Conservation (phyloP, 345 rosid species). For the Gossypium mustelinum region DNA sequence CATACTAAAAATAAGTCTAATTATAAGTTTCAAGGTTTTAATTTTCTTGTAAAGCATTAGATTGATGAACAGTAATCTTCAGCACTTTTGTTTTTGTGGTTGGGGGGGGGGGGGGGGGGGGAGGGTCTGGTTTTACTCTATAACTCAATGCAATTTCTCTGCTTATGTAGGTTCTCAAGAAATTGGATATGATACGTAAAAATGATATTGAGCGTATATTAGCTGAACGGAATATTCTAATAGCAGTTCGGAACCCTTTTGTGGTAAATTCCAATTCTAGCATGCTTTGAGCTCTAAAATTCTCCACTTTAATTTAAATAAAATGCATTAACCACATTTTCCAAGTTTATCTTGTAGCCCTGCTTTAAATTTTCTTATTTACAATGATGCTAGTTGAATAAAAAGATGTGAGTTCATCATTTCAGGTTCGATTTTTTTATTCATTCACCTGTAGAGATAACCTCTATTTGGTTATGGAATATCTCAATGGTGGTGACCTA, state of each 20-base stretch:
- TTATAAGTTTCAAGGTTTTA: constrained; percentile 3
- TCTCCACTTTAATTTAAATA: neutral
- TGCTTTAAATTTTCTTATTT: neutral
- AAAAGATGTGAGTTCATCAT: constrained; percentile 16
- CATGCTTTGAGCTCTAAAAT: constrained; percentile 5
- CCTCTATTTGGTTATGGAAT: constrained; percentile 90
- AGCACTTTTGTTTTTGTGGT: neutral
- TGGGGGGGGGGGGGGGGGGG: no score
- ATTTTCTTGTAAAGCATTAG: neutral
- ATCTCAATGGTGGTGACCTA: constrained; percentile 83
- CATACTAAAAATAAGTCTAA: neutral
- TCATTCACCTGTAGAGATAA: constrained; percentile 85
- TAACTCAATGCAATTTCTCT: constrained; percentile 22
- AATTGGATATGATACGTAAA: constrained; percentile 75
- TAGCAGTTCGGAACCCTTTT: constrained; percentile 80
- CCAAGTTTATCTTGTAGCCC: neutral
- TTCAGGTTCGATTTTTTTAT: constrained; percentile 81
- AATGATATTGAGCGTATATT: constrained; percentile 72
- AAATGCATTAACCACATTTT: neutral
- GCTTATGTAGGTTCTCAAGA: constrained; percentile 59
- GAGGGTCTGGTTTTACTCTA: neutral
- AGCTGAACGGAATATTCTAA: constrained; percentile 77
- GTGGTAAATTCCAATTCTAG: constrained; percentile 46
- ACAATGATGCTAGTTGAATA: constrained; percentile 4
- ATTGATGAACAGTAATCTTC: neutral